Evolutionary conservation across 2,329 filamentous ascomycete genomes (phyloP).

Genomic region (Fusarium sp.): DNA sequence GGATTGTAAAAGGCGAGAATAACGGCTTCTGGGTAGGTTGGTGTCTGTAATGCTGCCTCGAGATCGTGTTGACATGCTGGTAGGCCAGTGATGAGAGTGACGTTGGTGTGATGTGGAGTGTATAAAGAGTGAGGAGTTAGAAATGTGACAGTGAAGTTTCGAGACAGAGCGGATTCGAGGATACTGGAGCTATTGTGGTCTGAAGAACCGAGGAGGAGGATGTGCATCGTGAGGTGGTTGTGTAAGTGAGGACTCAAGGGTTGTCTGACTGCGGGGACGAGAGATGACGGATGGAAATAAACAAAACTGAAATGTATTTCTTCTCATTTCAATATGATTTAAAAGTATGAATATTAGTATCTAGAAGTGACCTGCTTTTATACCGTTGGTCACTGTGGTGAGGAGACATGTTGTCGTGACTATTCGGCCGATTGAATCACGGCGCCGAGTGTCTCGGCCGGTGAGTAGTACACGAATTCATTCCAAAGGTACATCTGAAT

Average conservation of each 20-base stretch:
- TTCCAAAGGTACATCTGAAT: no score
- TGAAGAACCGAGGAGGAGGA: constrained; percentile 62
- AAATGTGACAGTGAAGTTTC: constrained; percentile 60
- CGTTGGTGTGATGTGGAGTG: not conserved
- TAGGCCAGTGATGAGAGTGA: constrained; percentile 9
- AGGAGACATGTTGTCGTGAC: not conserved
- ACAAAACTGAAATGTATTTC: not conserved
- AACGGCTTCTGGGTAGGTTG: constrained; percentile 53
- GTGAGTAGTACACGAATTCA: no score
- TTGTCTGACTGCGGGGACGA: not conserved
- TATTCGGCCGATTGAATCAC: constrained; percentile 45
- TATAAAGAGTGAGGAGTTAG: not conserved
- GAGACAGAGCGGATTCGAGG: constrained; percentile 56
- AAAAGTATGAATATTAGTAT: not conserved
- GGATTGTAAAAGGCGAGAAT: constrained; percentile 64
- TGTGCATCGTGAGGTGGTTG: constrained; percentile 16
- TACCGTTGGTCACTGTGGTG: constrained; percentile 9
- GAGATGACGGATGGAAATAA: no score
- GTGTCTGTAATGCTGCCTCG: constrained; percentile 50
- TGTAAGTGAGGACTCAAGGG: constrained; percentile 11
- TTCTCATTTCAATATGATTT: not conserved
- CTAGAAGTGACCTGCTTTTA: constrained; percentile 10
- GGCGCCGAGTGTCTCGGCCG: constrained; percentile 43
- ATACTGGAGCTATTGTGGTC: constrained; percentile 62
- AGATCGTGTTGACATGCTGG: constrained; percentile 50